A percentile compares a stretch with the other conserved stretches of the same genome.
These are phyloP conservation scores for Basidioascus undulatus DNA, from an alignment of 768 basidiomycete species.

Conservation along the genomic window DNA sequence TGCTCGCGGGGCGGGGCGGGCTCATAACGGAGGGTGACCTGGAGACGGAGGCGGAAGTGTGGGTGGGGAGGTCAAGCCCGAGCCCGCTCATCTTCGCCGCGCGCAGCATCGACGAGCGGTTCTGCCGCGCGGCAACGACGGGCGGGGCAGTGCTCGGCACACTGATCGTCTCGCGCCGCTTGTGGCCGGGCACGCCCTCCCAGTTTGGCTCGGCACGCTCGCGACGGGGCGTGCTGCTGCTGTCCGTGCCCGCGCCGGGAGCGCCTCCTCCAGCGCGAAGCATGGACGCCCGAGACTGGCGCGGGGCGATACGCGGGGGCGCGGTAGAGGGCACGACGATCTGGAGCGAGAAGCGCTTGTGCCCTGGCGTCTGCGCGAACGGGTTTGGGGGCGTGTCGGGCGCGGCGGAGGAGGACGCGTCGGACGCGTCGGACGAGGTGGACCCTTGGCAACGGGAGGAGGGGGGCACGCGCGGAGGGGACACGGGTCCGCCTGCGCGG, in stretches of 20 bases:
- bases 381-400: constrained; percentile 1
- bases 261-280: constrained; percentile 41
- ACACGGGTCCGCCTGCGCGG: constrained; percentile 4
- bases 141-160: constrained; percentile 54
- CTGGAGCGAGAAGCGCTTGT: constrained; percentile 7
- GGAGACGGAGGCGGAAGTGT: too few relatives aligned
- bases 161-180: constrained; percentile 38
- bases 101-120: constrained; percentile 47
- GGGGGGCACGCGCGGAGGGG: constrained; percentile 3
- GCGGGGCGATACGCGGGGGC: constrained; percentile 47
- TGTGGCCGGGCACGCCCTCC: constrained; percentile 58
- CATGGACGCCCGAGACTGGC: constrained; percentile 47
- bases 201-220: constrained; percentile 29
- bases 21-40: too few relatives aligned
- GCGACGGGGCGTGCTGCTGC: too few relatives aligned
- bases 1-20: too few relatives aligned
- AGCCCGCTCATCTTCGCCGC: too few relatives aligned
- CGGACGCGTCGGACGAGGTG: background rate
- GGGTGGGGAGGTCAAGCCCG: too few relatives aligned
- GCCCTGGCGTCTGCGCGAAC: constrained; percentile 10
- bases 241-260: too few relatives aligned
- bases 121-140: constrained; percentile 51
- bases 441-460: constrained; percentile 1
- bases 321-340: constrained; percentile 52
- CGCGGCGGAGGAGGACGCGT: background rate